Percentiles rank a stretch among this genome's conserved stretches.
Conservation (phyloP, 257 asterid genomes). For the Solanum tacnaense region DNA sequence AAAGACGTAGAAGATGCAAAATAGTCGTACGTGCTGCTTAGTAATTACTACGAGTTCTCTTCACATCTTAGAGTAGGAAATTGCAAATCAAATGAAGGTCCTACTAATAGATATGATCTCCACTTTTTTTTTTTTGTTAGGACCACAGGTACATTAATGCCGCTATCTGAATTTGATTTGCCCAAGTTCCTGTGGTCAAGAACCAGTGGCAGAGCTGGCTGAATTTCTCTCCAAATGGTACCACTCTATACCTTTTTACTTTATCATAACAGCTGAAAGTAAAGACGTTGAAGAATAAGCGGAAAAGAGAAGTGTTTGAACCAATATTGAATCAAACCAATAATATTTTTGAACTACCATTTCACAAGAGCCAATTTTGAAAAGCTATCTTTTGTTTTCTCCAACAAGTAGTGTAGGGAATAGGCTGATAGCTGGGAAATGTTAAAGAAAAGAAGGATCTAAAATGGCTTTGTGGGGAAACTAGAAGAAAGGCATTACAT, state of each 20-base stretch:
- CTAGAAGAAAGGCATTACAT: neutral
- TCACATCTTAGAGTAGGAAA: neutral
- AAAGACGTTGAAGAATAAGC: neutral
- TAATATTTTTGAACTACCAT: neutral
- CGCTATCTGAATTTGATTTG: neutral
- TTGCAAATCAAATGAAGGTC: conserved; percentile 1
- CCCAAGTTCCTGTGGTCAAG: neutral
- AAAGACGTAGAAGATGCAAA: neutral
- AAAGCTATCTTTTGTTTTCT: neutral
- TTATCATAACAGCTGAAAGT: neutral
- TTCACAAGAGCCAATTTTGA: neutral
- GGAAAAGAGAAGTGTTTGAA: neutral
- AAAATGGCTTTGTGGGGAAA: neutral
- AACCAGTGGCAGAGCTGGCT: neutral
- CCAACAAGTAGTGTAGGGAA: neutral
- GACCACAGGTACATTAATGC: conserved; percentile 1
- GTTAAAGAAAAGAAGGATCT: neutral
- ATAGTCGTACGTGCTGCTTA: neutral
- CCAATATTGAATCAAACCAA: neutral
- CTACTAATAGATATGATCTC: neutral
- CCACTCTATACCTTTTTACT: neutral
- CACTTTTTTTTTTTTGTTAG: neutral
- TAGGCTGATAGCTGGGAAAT: neutral
- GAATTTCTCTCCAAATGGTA: neutral
- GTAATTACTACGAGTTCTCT: neutral